Evolutionary conservation across 2,329 filamentous ascomycete genomes (phyloP).

Genomic region (Chrysosporium queenslandicum): DNA sequence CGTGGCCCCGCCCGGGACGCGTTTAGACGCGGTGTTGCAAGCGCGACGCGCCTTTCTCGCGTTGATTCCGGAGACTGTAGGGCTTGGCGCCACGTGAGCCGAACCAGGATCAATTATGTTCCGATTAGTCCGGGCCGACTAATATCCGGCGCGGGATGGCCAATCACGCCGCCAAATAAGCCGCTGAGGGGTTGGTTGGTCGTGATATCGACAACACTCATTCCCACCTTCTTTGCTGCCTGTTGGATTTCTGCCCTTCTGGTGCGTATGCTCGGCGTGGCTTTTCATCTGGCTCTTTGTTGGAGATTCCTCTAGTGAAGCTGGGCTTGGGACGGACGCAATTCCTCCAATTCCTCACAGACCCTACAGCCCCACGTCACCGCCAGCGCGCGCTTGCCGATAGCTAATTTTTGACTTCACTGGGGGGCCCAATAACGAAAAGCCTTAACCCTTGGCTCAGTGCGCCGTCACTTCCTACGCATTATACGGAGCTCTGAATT

Average conservation of each 20-base stretch:
- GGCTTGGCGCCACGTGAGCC: too few relatives aligned
- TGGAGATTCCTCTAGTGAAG: neutral
- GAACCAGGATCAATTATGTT: neutral
- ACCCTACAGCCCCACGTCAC: neutral
- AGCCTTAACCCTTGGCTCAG: neutral
- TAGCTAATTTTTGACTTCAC: neutral
- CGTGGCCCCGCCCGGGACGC: neutral
- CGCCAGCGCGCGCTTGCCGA: neutral
- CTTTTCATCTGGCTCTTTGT: neutral
- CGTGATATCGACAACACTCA: neutral
- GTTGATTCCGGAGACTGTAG: too few relatives aligned
- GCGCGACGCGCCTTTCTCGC: constrained; percentile 9
- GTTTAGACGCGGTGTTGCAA: constrained; percentile 2
- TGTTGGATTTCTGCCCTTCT: too few relatives aligned
- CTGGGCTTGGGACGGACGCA: neutral
- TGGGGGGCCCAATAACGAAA: neutral
- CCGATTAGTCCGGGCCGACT: neutral
- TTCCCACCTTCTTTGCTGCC: too few relatives aligned
- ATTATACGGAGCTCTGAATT: too few relatives aligned
- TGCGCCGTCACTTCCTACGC: neutral
- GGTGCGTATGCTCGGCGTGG: neutral
- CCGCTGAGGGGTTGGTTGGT: neutral
- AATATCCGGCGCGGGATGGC: neutral
- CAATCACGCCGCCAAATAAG: neutral
- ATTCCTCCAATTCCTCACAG: too few relatives aligned